phyloP scores from a whole-genome alignment of 805 yeast species.

The Metschnikowia kunwiensis region DNA sequence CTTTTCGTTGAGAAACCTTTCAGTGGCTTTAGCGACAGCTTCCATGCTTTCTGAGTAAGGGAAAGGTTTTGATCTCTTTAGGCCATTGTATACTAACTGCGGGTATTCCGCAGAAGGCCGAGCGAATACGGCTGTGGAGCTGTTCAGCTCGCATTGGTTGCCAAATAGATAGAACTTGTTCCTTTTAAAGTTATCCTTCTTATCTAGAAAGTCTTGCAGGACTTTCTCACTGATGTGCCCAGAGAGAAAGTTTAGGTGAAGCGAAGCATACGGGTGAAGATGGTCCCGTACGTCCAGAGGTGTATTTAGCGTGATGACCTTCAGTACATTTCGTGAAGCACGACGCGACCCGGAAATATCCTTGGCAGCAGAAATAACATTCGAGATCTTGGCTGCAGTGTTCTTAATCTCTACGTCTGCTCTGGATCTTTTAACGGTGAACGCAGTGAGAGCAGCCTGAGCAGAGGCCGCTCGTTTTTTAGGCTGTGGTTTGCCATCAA shows the following conservation, averaged over 20 bases:
- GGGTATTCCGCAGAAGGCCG: conserved; percentile 18
- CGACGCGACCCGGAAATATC: conserved; percentile 2
- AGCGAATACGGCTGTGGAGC: conserved; percentile 33
- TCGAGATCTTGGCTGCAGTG: not conserved
- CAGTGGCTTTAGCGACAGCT: conserved; percentile 39
- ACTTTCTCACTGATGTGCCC: conserved; percentile 44
- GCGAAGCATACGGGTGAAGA: conserved; percentile 48
- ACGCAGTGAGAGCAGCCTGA: conserved; percentile 10
- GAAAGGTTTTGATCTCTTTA: conserved; percentile 19
- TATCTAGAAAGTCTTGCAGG: conserved; percentile 41
- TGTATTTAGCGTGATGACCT: conserved; percentile 43
- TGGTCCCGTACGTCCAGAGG: conserved; percentile 48
- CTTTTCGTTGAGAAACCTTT: conserved; percentile 33
- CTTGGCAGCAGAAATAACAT: not conserved
- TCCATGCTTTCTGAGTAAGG: conserved; percentile 41
- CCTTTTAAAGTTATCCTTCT: conserved; percentile 36
- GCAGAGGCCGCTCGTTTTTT: conserved; percentile 17
- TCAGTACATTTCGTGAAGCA: conserved; percentile 6
- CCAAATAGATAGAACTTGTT: conserved; percentile 62
- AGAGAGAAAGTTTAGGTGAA: conserved; percentile 53
- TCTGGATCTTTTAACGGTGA: conserved; percentile 3
- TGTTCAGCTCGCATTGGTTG: conserved; percentile 58
- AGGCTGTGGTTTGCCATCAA: conserved; percentile 30
- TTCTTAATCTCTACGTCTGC: not conserved
- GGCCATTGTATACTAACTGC: conserved; percentile 44